Percentiles rank a stretch among this genome's conserved stretches.
Evolutionary conservation across 805 yeast species (phyloP).

Genomic region (Candida manassasensis): DNA sequence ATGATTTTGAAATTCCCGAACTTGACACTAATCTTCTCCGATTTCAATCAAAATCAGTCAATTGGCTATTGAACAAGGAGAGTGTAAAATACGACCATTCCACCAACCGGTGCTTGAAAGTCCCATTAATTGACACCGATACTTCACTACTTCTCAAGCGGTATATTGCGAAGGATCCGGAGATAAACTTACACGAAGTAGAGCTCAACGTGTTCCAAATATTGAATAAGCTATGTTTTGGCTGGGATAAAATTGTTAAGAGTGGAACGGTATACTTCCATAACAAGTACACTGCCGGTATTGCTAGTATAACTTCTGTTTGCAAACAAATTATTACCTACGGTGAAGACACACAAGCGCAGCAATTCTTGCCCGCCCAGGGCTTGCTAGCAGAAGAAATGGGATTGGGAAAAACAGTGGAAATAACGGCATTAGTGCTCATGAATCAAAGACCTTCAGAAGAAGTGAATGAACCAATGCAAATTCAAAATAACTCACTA

Average conservation of each 20-base stretch:
- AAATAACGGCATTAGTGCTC: conserved; percentile 61
- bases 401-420: conserved; percentile 97
- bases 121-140: conserved; percentile 15
- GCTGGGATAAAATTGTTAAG: conserved; percentile 39
- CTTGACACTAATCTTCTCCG: conserved; percentile 39
- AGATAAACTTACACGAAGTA: conserved; percentile 6
- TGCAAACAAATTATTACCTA: conserved; percentile 24
- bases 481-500: conserved; percentile 28
- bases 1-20: conserved; percentile 34
- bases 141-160: conserved; percentile 1
- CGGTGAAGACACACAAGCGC: conserved; percentile 16
- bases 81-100: conserved; percentile 32
- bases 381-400: conserved; percentile 90
- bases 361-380: conserved; percentile 39
- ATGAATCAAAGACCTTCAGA: conserved; percentile 50
- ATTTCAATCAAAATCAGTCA: conserved; percentile 52
- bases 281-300: conserved; percentile 47
- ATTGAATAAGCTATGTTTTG: conserved; percentile 45
- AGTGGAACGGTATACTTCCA: conserved; percentile 33
- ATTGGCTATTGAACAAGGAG: conserved; percentile 55
- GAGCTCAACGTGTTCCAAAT: conserved; percentile 21
- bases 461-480: conserved; percentile 27
- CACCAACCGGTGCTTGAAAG: conserved; percentile 16
- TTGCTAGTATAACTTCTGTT: conserved; percentile 31
- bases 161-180: conserved; percentile 3